phyloP scores from a whole-genome alignment of 83 land plant species.

The Diphasiastrum complanatum region DNA sequence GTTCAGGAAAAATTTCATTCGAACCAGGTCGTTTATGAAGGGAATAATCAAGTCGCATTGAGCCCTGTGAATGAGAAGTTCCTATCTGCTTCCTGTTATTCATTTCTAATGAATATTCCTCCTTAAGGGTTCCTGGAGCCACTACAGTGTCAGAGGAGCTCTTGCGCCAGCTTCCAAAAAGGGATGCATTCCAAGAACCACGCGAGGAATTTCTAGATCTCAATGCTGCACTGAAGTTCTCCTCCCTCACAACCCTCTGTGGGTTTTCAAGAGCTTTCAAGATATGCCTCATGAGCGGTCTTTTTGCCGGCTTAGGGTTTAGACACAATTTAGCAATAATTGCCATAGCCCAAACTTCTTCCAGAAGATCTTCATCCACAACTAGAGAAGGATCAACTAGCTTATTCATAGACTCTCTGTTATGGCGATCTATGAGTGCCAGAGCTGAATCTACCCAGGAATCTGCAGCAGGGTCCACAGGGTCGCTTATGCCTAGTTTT shows the following conservation, averaged over 20 bases:
- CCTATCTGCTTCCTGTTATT: constrained; percentile 1
- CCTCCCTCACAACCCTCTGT: constrained; percentile 13
- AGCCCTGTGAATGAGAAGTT: background rate
- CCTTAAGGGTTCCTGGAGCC: constrained; percentile 36
- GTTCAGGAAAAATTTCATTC: background rate
- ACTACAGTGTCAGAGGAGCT: constrained; percentile 62
- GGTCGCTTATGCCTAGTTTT: constrained; percentile 12
- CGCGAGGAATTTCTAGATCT: constrained; percentile 75
- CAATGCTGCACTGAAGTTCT: constrained; percentile 40
- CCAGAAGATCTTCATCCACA: constrained; percentile 32
- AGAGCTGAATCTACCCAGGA: constrained; percentile 33
- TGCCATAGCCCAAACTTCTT: constrained; percentile 38
- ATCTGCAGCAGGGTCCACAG: constrained; percentile 8
- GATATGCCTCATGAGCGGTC: constrained; percentile 32
- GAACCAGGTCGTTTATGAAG: background rate
- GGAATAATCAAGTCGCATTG: background rate
- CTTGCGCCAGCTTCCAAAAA: constrained; percentile 95
- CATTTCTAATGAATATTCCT: too few relatives aligned
- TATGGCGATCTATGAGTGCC: constrained; percentile 25
- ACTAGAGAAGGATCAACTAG: constrained; percentile 36
- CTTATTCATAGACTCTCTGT: constrained; percentile 20
- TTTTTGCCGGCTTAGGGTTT: constrained; percentile 19
- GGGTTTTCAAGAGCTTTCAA: constrained; percentile 35
- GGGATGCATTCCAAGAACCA: constrained; percentile 89
- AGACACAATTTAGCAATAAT: constrained; percentile 38